A percentile compares a stretch with the other conserved stretches of the same genome.
Evolutionary conservation across 1,284 basidiomycete genomes (phyloP).

Genomic region (Leccinum pachyderme): DNA sequence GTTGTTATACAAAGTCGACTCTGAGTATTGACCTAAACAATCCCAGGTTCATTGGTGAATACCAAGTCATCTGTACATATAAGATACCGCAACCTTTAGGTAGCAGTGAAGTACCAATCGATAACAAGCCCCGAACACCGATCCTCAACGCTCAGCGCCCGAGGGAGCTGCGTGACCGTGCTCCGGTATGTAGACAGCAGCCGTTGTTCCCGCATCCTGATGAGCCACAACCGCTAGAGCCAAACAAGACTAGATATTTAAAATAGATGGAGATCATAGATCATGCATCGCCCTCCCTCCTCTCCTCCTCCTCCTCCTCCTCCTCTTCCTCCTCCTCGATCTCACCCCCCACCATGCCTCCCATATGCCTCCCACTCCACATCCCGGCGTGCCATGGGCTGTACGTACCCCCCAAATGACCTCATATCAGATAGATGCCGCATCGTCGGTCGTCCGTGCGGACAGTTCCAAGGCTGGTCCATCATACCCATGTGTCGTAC

Average conservation of each 20-base stretch:
- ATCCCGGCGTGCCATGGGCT: neutral
- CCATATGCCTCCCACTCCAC: slow-evolving; percentile 29
- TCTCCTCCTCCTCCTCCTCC: too few relatives aligned
- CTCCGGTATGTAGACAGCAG: neutral
- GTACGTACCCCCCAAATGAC: slow-evolving; percentile 27
- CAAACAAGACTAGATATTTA: neutral
- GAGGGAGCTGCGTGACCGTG: too few relatives aligned
- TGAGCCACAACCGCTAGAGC: neutral
- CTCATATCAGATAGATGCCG: slow-evolving; percentile 60
- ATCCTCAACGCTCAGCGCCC: too few relatives aligned
- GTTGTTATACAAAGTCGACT: too few relatives aligned
- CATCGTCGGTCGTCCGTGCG: slow-evolving; percentile 96
- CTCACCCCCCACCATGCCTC: neutral
- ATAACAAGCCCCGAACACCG: neutral
- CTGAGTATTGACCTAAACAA: too few relatives aligned
- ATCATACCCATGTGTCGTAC: slow-evolving; percentile 93
- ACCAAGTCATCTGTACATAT: too few relatives aligned
- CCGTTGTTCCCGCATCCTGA: neutral
- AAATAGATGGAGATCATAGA: neutral
- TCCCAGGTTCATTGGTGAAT: too few relatives aligned
- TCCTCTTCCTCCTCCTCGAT: neutral
- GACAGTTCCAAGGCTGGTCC: slow-evolving; percentile 98
- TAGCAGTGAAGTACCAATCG: neutral
- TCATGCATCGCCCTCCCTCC: too few relatives aligned
- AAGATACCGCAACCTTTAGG: too few relatives aligned